Evolutionary conservation across 257 asterid genomes (phyloP).

Genomic region (Linderniella brevidens): DNA sequence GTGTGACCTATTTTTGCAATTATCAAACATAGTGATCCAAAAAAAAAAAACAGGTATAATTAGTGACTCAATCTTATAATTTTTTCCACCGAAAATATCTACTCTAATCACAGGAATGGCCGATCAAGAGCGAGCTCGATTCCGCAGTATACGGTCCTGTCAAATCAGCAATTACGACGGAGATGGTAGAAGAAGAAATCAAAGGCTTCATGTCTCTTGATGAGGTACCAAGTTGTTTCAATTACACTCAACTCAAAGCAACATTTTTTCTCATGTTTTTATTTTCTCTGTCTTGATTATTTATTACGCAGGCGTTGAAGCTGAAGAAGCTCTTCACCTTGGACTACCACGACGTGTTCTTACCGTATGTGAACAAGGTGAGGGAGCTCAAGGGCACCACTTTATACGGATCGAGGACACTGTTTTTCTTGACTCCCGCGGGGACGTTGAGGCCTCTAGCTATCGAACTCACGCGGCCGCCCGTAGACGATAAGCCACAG

Average conservation of each 20-base stretch:
- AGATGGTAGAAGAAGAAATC: slow-evolving; percentile 31
- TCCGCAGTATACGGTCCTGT: slow-evolving; percentile 57
- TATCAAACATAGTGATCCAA: no score
- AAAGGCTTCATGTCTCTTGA: slow-evolving; percentile 33
- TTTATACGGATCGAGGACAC: slow-evolving; percentile 60
- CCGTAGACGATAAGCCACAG: slow-evolving; percentile 35
- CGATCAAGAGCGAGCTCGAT: slow-evolving; percentile 60
- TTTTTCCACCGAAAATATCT: neutral
- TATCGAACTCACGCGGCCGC: slow-evolving; percentile 66
- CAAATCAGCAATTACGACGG: slow-evolving; percentile 46
- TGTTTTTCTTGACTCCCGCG: slow-evolving; percentile 35
- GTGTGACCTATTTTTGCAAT: no score
- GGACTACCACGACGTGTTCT: slow-evolving; percentile 54
- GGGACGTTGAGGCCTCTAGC: slow-evolving; percentile 47
- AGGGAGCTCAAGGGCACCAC: slow-evolving; percentile 37
- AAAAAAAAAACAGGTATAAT: no score
- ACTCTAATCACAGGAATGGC: slow-evolving; percentile 46
- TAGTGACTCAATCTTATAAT: no score
- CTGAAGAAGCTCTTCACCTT: slow-evolving; percentile 49
- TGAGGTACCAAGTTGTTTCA: slow-evolving; percentile 23
- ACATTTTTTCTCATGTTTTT: neutral
- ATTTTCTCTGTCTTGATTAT: neutral
- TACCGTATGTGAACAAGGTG: slow-evolving; percentile 58
- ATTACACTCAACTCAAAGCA: neutral
- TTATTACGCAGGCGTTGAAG: slow-evolving; percentile 36